Evolutionary conservation across 306 rosid species (phyloP), one percentile per base, ranked within the genome.

Genomic region (Malus asiatica): DNA sequence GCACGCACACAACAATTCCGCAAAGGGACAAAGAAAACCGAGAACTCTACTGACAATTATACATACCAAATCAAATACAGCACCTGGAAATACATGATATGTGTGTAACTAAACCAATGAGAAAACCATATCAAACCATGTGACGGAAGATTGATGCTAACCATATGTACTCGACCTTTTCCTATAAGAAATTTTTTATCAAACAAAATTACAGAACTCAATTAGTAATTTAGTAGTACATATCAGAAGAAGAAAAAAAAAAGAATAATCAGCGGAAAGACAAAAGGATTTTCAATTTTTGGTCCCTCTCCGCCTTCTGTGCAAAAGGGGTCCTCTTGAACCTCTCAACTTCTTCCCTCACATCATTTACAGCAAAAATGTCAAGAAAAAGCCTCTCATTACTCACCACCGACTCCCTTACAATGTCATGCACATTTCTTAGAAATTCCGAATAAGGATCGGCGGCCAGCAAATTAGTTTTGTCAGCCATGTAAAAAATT

Each of bases 71-170:
- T 32, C 30, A 33, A 29, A 11, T 58, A 6, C 22, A 14, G 23
- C 57, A 68, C n/a, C 20, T 22, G 10, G 48, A 32, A 73, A 3
- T 42, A 38, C 13, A 14, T 67, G 40, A 18, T 32, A 32, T 32
- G 6, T 32, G 35, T 32, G 32, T 33, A 73, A 71, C 69, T 25
- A 45, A 77, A 53, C n/a, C 60, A 71, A 65, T 46, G 68, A 69
- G 69, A 71, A 80, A 76, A 11, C 55, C 96, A 83, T 92, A 95
- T 96, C 97, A 90, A 81, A 80, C 78, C 78, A 68, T 83, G 76
- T 3, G 90, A 86, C 40, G 89, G 82, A 78, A 88, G 85, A 82
- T 84, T 88, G 78, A 87, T 40, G 66, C 90, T 79, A 70, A 86
- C 84, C 78, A 84, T 79, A 82, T 83, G 91, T 16, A 83, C 81